Evolutionary conservation across 352 stramenopile genomes (phyloP).

Genomic region (Halophytophthora batemanensis): DNA sequence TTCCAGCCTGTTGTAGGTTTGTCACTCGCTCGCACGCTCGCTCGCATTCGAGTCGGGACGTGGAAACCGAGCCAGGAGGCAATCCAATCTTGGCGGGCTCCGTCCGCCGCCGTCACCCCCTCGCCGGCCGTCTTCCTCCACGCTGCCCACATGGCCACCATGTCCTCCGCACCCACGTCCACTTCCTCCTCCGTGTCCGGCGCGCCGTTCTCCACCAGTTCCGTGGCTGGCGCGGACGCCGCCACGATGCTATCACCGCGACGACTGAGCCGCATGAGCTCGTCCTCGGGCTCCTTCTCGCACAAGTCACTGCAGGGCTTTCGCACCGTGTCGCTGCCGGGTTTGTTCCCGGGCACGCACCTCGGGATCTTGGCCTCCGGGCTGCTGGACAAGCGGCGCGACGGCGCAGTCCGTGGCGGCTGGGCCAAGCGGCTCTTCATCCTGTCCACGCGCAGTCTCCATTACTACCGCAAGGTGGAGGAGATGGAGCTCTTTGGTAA

Average conservation of each 20-base stretch:
- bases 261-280: slow-evolving; percentile 61
- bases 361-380: slow-evolving; percentile 76
- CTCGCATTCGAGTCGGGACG: too few relatives aligned
- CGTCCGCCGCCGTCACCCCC: too few relatives aligned
- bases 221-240: too few relatives aligned
- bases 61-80: too few relatives aligned
- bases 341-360: slow-evolving; percentile 66
- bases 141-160: slow-evolving; percentile 4
- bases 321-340: slow-evolving; percentile 68
- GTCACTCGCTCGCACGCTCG: too few relatives aligned
- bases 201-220: slow-evolving; percentile 3
- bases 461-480: slow-evolving; percentile 85
- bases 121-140: too few relatives aligned
- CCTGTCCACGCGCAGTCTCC: slow-evolving; percentile 70
- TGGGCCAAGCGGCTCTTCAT: slow-evolving; percentile 84
- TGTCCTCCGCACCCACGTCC: slow-evolving; percentile 32
- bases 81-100: too few relatives aligned
- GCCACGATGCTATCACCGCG: slow-evolving; percentile 8
- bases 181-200: slow-evolving; percentile 23
- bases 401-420: slow-evolving; percentile 76
- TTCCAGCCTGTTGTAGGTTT: too few relatives aligned
- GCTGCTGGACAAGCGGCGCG: slow-evolving; percentile 75
- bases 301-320: slow-evolving; percentile 60
- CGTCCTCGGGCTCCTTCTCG: slow-evolving; percentile 45
- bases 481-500: slow-evolving; percentile 83